These are phyloP conservation scores for Phanerochaete sordida DNA, from an alignment of 768 basidiomycete species.

Conservation along the genomic window DNA sequence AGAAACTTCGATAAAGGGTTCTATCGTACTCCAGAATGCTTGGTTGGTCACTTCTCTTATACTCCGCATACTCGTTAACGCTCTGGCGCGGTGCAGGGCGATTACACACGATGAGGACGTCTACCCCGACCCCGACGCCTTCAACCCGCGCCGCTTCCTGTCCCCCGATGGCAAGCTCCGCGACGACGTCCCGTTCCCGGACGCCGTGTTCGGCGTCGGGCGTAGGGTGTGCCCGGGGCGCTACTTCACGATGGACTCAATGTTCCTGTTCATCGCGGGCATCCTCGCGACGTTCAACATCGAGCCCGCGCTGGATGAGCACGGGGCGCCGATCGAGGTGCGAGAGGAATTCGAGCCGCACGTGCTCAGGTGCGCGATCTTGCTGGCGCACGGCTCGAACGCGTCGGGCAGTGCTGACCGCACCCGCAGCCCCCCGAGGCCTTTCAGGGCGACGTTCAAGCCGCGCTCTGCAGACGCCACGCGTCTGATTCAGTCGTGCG, in stretches of 20 bases:
- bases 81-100: slow-evolving; percentile 24
- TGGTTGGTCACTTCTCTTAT: background rate
- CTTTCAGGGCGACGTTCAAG: too few species aligned
- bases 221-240: slow-evolving; percentile 20
- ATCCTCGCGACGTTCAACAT: slow-evolving; percentile 18
- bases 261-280: slow-evolving; percentile 15
- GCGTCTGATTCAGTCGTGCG: too few species aligned
- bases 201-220: slow-evolving; percentile 31
- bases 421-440: too few species aligned
- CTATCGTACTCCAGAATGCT: slow-evolving; percentile 9
- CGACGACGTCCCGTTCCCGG: slow-evolving; percentile 20
- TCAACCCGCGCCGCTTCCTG: slow-evolving; percentile 37
- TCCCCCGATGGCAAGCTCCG: slow-evolving; percentile 18
- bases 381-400: too few species aligned
- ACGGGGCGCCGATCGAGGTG: background rate
- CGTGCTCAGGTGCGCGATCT: background rate
- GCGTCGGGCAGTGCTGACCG: too few species aligned
- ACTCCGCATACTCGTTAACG: background rate
- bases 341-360: background rate
- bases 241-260: slow-evolving; percentile 11
- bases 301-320: slow-evolving; percentile 6
- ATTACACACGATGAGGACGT: slow-evolving; percentile 35
- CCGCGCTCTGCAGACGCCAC: too few species aligned
- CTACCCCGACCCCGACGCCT: slow-evolving; percentile 31
- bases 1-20: too few species aligned